Evolutionary conservation across 164 flowering plant genomes (phyloP).

Genomic region (Nymphaea colorata): DNA sequence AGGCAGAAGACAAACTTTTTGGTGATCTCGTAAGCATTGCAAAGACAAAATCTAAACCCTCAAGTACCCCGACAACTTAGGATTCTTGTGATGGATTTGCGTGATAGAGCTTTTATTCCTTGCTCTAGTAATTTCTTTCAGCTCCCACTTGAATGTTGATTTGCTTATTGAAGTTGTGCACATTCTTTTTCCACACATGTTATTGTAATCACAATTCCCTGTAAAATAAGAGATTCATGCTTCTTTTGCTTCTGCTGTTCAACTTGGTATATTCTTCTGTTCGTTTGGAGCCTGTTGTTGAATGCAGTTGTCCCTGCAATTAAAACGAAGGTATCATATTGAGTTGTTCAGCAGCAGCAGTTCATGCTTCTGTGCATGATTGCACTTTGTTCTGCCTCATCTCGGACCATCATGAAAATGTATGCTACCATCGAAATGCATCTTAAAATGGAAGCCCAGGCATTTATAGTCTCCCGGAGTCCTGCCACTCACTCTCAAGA

Average conservation of each 20-base stretch:
- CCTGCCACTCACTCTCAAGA: no score
- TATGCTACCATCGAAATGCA: no score
- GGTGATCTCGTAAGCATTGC: conserved; percentile 90
- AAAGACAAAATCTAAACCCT: conserved; percentile 48
- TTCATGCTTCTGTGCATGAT: no score
- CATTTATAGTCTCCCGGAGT: no score
- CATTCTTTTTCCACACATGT: background rate
- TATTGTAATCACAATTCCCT: background rate
- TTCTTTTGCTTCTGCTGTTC: background rate
- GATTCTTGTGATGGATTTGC: conserved; percentile 37
- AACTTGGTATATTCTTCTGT: background rate
- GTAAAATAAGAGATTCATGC: background rate
- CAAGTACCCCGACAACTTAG: conserved; percentile 38
- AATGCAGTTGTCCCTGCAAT: no score
- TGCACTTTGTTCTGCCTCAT: no score
- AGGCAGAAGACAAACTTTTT: conserved; percentile 86
- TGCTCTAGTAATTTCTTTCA: background rate
- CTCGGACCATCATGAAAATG: no score
- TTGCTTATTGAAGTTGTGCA: background rate
- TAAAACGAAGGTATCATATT: no score
- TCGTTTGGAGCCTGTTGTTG: no score
- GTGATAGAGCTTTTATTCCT: background rate
- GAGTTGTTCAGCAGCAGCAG: no score
- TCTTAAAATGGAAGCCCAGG: no score
- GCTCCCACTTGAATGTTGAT: background rate